These are phyloP conservation scores for Nepenthes alata DNA, from an alignment of 179 eudicot genomes.

Conservation along the genomic window DNA sequence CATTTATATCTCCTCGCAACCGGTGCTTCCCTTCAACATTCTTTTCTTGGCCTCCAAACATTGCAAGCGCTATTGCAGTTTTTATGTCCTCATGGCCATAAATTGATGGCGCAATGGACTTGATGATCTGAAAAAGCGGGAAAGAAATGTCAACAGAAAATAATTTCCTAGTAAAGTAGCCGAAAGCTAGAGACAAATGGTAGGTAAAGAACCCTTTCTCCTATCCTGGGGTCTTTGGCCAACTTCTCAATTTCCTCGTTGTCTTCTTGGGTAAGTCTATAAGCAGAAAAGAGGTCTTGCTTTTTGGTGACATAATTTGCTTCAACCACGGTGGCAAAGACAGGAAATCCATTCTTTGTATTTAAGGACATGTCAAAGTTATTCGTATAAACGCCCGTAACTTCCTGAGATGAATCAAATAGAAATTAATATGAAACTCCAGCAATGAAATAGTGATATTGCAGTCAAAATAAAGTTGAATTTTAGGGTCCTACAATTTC, in stretches of 20 bases:
- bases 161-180: not conserved
- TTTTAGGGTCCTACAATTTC: constrained; percentile 58
- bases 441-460: not conserved
- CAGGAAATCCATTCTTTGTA: constrained; percentile 92
- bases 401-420: constrained; percentile 51
- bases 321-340: constrained; percentile 93
- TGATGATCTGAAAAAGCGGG: constrained; percentile 38
- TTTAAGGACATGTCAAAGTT: constrained; percentile 85
- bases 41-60: constrained; percentile 97
- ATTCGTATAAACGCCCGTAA: constrained; percentile 86
- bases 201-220: constrained; percentile 56
- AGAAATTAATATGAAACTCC: not conserved
- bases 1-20: constrained; percentile 84
- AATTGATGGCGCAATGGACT: constrained; percentile 95
- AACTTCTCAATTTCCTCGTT: constrained; percentile 85
- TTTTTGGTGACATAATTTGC: constrained; percentile 87
- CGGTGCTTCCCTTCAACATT: constrained; percentile 91
- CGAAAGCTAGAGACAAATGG: not conserved
- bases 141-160: not conserved
- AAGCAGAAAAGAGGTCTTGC: constrained; percentile 91
- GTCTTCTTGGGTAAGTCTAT: constrained; percentile 90
- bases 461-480: not conserved
- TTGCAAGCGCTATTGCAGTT: constrained; percentile 92
- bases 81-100: constrained; percentile 97
- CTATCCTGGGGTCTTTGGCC: constrained; percentile 84